phyloP scores from a whole-genome alignment of 768 basidiomycete genomes.

The Calocybe indica region DNA sequence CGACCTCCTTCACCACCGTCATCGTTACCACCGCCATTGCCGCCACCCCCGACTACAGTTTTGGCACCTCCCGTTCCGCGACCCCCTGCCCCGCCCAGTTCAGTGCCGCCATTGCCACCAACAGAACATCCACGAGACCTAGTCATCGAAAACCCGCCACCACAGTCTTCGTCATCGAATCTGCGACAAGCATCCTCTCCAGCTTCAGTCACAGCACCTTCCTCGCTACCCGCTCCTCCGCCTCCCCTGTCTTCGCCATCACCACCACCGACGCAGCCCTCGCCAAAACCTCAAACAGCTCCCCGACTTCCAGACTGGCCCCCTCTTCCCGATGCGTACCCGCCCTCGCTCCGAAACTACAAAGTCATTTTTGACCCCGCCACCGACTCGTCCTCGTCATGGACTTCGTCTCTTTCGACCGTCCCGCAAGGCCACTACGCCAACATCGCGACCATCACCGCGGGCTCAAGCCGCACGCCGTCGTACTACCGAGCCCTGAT shows the following conservation, averaged over 20 bases:
- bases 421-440: slow-evolving; percentile 8
- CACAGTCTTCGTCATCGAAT: slow-evolving; percentile 18
- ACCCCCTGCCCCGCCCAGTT: background rate
- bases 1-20: slow-evolving; percentile 32
- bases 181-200: slow-evolving; percentile 20
- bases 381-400: slow-evolving; percentile 36
- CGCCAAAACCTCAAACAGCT: slow-evolving; percentile 18
- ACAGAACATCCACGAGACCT: slow-evolving; percentile 3
- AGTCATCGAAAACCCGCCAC: slow-evolving; percentile 5
- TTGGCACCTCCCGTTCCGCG: slow-evolving; percentile 2
- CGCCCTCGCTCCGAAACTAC: slow-evolving; percentile 27
- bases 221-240: slow-evolving; percentile 9
- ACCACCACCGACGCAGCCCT: slow-evolving; percentile 14
- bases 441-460: slow-evolving; percentile 10
- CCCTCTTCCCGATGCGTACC: slow-evolving; percentile 44
- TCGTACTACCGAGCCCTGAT: slow-evolving; percentile 32
- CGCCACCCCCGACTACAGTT: slow-evolving; percentile 5
- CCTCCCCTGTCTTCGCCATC: slow-evolving; percentile 19
- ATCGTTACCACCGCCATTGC: slow-evolving; percentile 20
- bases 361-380: slow-evolving; percentile 61
- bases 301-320: slow-evolving; percentile 50
- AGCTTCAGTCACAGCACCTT: background rate
- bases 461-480: background rate
- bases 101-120: background rate
- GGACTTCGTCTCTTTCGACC: slow-evolving; percentile 14